Conservation (phyloP, 768 basidiomycete genomes). For the Agaricus subrufescens region DNA sequence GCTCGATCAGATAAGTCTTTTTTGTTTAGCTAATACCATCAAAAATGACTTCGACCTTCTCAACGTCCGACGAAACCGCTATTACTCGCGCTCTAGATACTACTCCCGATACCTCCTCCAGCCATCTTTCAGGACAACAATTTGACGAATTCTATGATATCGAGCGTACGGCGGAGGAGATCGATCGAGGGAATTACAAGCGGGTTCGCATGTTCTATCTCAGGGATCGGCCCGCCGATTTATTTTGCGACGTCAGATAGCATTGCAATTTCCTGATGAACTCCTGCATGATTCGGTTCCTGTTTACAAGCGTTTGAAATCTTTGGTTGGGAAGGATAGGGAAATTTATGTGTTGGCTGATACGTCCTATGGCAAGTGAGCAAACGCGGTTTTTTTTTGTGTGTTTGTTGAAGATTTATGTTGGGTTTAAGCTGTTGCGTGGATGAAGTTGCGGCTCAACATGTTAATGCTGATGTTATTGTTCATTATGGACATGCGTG, state of each 20-base stretch:
- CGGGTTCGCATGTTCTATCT: conserved; percentile 41
- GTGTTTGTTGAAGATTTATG: background rate
- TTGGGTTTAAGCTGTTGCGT: conserved; percentile 75
- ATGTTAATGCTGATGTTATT: conserved; percentile 85
- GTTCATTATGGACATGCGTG: conserved; percentile 98
- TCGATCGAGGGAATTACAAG: conserved; percentile 60
- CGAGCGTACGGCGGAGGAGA: conserved; percentile 55
- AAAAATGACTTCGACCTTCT: conserved; percentile 33
- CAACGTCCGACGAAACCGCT: conserved; percentile 39
- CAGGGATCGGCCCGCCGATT: background rate
- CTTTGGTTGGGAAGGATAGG: conserved; percentile 31
- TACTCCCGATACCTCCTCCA: background rate
- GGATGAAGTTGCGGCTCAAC: conserved; percentile 93
- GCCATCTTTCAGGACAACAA: conserved; percentile 26
- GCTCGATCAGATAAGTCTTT: no score
- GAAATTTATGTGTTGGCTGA: conserved; percentile 94
- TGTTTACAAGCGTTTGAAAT: conserved; percentile 67
- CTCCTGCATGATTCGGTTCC: conserved; percentile 82
- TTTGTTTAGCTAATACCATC: no score
- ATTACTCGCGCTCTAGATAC: conserved; percentile 9
- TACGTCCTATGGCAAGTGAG: conserved; percentile 94
- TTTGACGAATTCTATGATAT: conserved; percentile 76
- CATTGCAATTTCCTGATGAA: conserved; percentile 95
- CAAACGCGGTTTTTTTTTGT: conserved; percentile 8
- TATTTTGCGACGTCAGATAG: conserved; percentile 46